Conservation (phyloP, 2,329 filamentous ascomycete species). For the Apiospora arundinis region DNA sequence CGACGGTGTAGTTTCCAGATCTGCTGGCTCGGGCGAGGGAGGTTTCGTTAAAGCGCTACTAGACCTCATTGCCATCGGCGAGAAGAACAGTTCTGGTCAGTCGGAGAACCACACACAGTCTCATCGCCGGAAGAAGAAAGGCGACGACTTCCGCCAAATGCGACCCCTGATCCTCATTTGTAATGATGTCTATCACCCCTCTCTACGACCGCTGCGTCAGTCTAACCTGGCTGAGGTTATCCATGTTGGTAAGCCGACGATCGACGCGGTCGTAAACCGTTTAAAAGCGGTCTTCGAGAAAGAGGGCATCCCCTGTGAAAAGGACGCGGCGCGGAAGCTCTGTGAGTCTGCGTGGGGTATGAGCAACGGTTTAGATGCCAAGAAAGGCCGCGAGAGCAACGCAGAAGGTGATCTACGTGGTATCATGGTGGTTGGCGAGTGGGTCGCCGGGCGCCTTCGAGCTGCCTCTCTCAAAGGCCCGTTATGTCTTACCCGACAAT, state of each 20-base stretch:
- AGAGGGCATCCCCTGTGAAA: slow-evolving; percentile 87
- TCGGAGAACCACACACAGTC: slow-evolving; percentile 38
- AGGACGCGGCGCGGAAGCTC: slow-evolving; percentile 83
- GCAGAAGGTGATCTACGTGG: slow-evolving; percentile 78
- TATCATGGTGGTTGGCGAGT: slow-evolving; percentile 86
- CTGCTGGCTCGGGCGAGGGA: slow-evolving; percentile 80
- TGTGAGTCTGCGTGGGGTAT: slow-evolving; percentile 87
- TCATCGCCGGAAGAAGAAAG: slow-evolving; percentile 70
- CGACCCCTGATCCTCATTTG: slow-evolving; percentile 92
- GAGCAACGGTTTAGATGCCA: slow-evolving; percentile 72
- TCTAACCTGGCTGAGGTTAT: slow-evolving; percentile 87
- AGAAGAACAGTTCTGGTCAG: slow-evolving; percentile 69
- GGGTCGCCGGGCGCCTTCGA: slow-evolving; percentile 77
- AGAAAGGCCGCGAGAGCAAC: slow-evolving; percentile 70
- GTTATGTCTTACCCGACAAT: slow-evolving; percentile 69
- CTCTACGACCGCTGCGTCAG: slow-evolving; percentile 84
- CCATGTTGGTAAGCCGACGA: slow-evolving; percentile 84
- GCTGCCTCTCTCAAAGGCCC: slow-evolving; percentile 50
- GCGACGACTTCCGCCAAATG: slow-evolving; percentile 85
- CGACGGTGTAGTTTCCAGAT: slow-evolving; percentile 87
- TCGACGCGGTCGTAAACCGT: slow-evolving; percentile 84
- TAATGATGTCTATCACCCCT: slow-evolving; percentile 95
- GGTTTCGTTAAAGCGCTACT: slow-evolving; percentile 96
- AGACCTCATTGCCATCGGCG: slow-evolving; percentile 84
- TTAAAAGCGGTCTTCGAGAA: slow-evolving; percentile 86